phyloP scores from a whole-genome alignment of 2,329 filamentous ascomycete genomes.

The Pseudogymnoascus sp. region DNA sequence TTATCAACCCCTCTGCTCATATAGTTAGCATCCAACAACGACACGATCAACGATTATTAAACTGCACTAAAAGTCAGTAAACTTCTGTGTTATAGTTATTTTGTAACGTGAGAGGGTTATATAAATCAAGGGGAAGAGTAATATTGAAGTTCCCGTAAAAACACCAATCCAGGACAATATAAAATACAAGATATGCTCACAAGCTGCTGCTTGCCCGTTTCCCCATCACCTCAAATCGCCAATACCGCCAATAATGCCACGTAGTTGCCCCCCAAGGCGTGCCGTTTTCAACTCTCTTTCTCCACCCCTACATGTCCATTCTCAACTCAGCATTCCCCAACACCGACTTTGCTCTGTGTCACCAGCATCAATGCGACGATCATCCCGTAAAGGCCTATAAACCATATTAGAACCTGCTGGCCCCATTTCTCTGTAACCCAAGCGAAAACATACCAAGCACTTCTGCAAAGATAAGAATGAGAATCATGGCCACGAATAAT shows the following conservation, averaged over 20 bases:
- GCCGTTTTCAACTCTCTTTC: not conserved
- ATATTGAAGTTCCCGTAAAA: no score
- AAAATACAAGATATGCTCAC: not conserved
- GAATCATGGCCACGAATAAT: constrained; percentile 68
- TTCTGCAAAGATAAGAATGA: constrained; percentile 77
- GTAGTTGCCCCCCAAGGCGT: not conserved
- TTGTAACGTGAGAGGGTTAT: no score
- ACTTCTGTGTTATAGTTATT: no score
- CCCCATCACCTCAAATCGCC: not conserved
- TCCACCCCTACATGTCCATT: not conserved
- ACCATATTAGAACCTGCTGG: not conserved
- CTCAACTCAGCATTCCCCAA: constrained; percentile 23
- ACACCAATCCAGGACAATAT: not conserved
- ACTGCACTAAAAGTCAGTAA: no score
- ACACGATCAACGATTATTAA: no score
- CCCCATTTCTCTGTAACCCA: not conserved
- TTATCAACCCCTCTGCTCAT: no score
- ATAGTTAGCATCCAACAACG: no score
- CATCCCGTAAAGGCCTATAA: constrained; percentile 83
- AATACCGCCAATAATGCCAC: not conserved
- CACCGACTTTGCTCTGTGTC: constrained; percentile 66
- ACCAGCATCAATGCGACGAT: constrained; percentile 98
- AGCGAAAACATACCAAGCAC: constrained; percentile 54
- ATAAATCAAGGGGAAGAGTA: no score
- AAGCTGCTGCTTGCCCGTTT: not conserved